Percentiles rank a stretch among this genome's conserved stretches.
Conservation (phyloP, 495 filamentous ascomycete species). For the Xylaria flabelliformis region DNA sequence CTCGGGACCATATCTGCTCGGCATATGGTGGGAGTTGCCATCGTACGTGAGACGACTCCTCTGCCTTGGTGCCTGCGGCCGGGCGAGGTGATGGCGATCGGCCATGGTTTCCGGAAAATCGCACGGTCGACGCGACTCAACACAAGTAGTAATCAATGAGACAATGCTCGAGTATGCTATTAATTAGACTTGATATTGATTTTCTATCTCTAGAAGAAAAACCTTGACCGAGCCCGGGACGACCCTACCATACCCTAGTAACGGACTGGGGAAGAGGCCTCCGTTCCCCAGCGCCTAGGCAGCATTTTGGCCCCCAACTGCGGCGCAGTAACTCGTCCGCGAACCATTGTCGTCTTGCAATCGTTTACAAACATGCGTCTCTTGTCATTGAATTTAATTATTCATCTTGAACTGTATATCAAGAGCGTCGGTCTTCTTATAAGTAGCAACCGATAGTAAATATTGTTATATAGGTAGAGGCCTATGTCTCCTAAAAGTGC, state of each 20-base stretch:
- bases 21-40: neutral
- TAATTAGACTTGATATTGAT: neutral
- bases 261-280: slow-evolving; percentile 15
- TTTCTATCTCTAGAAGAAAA: neutral
- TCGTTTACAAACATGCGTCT: neutral
- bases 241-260: neutral
- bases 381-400: neutral
- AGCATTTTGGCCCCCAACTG: slow-evolving; percentile 24
- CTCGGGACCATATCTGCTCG: neutral
- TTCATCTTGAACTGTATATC: neutral
- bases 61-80: slow-evolving; percentile 2
- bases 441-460: neutral
- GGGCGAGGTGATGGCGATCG: neutral
- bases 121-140: neutral
- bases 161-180: neutral
- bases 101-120: neutral
- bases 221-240: neutral
- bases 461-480: neutral
- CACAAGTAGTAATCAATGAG: neutral
- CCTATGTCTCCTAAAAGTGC: neutral
- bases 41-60: neutral
- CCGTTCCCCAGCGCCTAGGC: neutral
- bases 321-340: slow-evolving; percentile 17
- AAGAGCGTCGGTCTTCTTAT: neutral
- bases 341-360: neutral